Evolutionary conservation across 1,139 yeast genomes (phyloP).

Genomic region (Candida glucosophila): DNA sequence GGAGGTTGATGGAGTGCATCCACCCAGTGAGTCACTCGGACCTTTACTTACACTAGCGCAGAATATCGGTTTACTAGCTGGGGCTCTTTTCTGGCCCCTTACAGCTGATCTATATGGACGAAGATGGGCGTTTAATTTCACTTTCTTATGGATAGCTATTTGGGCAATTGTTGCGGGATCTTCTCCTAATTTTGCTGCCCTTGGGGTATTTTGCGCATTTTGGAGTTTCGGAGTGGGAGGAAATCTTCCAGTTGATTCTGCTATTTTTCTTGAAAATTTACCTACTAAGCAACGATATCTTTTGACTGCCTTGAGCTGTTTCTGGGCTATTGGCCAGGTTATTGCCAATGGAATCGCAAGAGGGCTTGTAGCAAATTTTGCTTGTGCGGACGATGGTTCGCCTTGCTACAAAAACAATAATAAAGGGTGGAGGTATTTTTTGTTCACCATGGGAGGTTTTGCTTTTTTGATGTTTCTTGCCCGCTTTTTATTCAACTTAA

Average conservation of each 20-base stretch:
- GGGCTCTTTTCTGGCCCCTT: slow-evolving; percentile 36
- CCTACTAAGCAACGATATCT: slow-evolving; percentile 32
- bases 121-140: slow-evolving; percentile 34
- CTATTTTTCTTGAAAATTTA: slow-evolving; percentile 34
- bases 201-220: slow-evolving; percentile 28
- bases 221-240: slow-evolving; percentile 44
- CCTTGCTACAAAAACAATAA: slow-evolving; percentile 25
- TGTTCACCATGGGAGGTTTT: slow-evolving; percentile 32
- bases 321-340: slow-evolving; percentile 39
- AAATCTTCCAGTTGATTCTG: slow-evolving; percentile 36
- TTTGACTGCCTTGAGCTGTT: slow-evolving; percentile 33
- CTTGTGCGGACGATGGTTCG: slow-evolving; percentile 18
- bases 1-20: slow-evolving; percentile 32
- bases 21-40: slow-evolving; percentile 22
- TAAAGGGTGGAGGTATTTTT: slow-evolving; percentile 37
- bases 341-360: slow-evolving; percentile 31
- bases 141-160: slow-evolving; percentile 32
- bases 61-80: slow-evolving; percentile 33
- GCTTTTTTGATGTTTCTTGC: slow-evolving; percentile 28
- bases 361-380: slow-evolving; percentile 31
- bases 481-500: slow-evolving; percentile 27
- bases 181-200: slow-evolving; percentile 32
- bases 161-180: slow-evolving; percentile 31
- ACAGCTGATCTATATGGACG: slow-evolving; percentile 35
- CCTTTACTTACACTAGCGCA: slow-evolving; percentile 35